Evolutionary conservation across 495 filamentous ascomycete species (phyloP).

Genomic region (Cenococcum geophilum): DNA sequence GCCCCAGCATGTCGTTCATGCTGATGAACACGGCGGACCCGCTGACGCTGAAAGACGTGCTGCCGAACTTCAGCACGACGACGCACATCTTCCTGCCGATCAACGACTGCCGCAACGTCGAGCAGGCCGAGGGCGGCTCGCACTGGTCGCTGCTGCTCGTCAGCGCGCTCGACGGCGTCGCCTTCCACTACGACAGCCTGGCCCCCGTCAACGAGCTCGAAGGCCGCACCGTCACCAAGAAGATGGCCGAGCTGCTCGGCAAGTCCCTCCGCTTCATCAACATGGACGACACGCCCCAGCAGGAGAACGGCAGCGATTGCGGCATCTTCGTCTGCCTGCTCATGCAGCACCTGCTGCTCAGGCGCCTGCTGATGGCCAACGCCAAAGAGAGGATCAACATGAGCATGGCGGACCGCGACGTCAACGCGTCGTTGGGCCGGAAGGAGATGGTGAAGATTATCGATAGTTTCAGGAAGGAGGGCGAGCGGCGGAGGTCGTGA

Average conservation of each 20-base stretch:
- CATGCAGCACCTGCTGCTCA: conserved; percentile 83
- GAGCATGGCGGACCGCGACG: conserved; percentile 72
- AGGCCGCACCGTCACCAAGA: conserved; percentile 56
- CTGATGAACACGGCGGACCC: conserved; percentile 78
- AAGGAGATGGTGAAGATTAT: conserved; percentile 88
- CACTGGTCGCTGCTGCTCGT: conserved; percentile 97
- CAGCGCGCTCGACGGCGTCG: conserved; percentile 76
- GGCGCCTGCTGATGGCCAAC: conserved; percentile 69
- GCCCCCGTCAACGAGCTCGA: conserved; percentile 67
- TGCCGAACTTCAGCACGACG: conserved; percentile 70
- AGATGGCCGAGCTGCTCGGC: conserved; percentile 60
- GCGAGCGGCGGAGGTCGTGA: conserved; percentile 70
- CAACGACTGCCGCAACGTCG: conserved; percentile 76
- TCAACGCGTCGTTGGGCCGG: conserved; percentile 68
- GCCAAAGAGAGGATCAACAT: conserved; percentile 81
- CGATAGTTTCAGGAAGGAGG: conserved; percentile 73
- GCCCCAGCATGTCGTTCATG: conserved; percentile 90
- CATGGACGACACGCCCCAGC: conserved; percentile 79
- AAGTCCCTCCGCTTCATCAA: conserved; percentile 61
- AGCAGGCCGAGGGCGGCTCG: conserved; percentile 74
- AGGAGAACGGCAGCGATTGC: conserved; percentile 89
- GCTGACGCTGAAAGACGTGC: conserved; percentile 61
- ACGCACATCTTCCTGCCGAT: conserved; percentile 97
- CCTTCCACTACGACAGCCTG: conserved; percentile 97
- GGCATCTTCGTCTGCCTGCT: conserved; percentile 92